Percentiles rank a stretch among this genome's conserved stretches.
phyloP scores from a whole-genome alignment of 78 protist species.

The slime mould (Dictyostelium discoideum) region DNA sequence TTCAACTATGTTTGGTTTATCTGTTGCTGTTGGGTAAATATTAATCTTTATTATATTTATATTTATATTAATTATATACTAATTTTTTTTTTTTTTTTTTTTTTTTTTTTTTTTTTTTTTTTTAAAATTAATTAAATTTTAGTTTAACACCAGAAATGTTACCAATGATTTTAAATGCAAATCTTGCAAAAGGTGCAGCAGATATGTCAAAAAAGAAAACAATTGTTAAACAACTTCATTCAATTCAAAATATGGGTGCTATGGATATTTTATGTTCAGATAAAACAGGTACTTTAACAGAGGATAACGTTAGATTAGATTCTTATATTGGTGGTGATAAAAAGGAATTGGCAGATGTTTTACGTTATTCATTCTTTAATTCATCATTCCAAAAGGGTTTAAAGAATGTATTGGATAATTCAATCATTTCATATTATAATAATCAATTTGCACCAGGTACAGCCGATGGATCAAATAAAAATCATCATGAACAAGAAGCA shows the following conservation, averaged over 20 bases:
- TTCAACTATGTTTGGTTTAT: slow-evolving; percentile 69
- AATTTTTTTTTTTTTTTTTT: background rate
- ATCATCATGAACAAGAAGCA: background rate
- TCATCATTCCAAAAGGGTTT: slow-evolving; percentile 58
- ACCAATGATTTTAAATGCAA: slow-evolving; percentile 77
- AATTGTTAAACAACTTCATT: slow-evolving; percentile 69
- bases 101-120: background rate
- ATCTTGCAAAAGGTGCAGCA: slow-evolving; percentile 74
- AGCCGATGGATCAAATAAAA: background rate
- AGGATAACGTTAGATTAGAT: slow-evolving; percentile 54
- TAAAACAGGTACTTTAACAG: slow-evolving; percentile 80
- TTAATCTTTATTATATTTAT: background rate
- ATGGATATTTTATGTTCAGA: slow-evolving; percentile 79
- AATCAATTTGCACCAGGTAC: background rate
- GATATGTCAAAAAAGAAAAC: slow-evolving; percentile 79
- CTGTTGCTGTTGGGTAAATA: slow-evolving; percentile 72
- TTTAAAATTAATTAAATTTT: too few species aligned
- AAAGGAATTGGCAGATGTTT: slow-evolving; percentile 3
- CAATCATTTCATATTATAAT: slow-evolving; percentile 32
- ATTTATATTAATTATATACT: background rate
- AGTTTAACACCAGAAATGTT: slow-evolving; percentile 78
- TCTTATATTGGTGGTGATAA: slow-evolving; percentile 28
- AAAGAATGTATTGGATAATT: slow-evolving; percentile 68
- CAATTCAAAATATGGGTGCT: slow-evolving; percentile 83
- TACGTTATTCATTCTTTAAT: slow-evolving; percentile 50